Evolutionary conservation across 2,329 filamentous ascomycete genomes (phyloP).

Genomic region (Talaromyces verruculosus): DNA sequence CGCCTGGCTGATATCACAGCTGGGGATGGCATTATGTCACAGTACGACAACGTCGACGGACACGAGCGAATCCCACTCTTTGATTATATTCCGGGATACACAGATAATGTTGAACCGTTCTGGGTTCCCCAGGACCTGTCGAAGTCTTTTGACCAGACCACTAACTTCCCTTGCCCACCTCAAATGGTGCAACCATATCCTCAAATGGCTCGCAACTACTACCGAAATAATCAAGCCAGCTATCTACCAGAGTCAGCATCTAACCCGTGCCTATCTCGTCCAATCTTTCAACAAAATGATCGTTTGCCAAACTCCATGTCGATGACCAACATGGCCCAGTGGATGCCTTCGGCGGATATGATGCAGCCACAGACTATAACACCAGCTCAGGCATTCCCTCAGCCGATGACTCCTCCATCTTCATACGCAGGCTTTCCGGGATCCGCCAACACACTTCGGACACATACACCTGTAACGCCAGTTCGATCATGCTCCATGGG

Average conservation of each 20-base stretch:
- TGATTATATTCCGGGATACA: constrained; percentile 40
- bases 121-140: constrained; percentile 39
- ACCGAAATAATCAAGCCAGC: constrained; percentile 33
- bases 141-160: constrained; percentile 37
- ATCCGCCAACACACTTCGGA: constrained; percentile 36
- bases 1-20: constrained; percentile 38
- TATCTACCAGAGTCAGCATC: constrained; percentile 42
- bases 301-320: constrained; percentile 37
- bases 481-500: constrained; percentile 38
- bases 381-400: constrained; percentile 36
- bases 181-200: constrained; percentile 36
- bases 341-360: constrained; percentile 37
- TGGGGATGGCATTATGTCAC: constrained; percentile 34
- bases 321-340: constrained; percentile 40
- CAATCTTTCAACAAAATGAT: constrained; percentile 41
- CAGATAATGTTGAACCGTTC: constrained; percentile 40
- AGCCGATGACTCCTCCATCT: constrained; percentile 39
- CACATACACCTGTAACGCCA: constrained; percentile 40
- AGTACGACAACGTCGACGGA: constrained; percentile 35
- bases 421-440: constrained; percentile 41
- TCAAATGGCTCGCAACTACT: constrained; percentile 37
- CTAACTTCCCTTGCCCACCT: constrained; percentile 35
- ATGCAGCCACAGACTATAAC: constrained; percentile 40
- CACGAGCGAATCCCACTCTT: constrained; percentile 37
- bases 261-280: constrained; percentile 41